phyloP scores from a whole-genome alignment of 805 yeast genomes.

The Cyberlindnera samutprakarnensis region DNA sequence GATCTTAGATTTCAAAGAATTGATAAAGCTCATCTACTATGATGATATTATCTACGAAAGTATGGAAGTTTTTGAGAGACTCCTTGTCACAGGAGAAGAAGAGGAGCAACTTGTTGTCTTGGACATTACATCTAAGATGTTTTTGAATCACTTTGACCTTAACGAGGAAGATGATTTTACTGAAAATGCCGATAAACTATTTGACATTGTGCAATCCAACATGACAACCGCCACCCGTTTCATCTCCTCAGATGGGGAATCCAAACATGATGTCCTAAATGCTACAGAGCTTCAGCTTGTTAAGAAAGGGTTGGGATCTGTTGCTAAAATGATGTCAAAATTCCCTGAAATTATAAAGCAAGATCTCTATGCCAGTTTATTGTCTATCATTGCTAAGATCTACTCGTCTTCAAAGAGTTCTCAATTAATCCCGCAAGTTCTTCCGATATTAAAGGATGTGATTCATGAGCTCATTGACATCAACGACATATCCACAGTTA shows the following conservation, averaged over 20 bases:
- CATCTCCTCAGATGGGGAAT: conserved; percentile 47
- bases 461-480: conserved; percentile 28
- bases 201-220: conserved; percentile 70
- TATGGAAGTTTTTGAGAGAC: conserved; percentile 67
- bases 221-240: conserved; percentile 53
- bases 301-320: conserved; percentile 40
- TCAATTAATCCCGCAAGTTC: conserved; percentile 40
- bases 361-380: conserved; percentile 66
- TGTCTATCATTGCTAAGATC: conserved; percentile 42
- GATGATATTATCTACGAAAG: conserved; percentile 69
- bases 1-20: conserved; percentile 47
- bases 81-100: conserved; percentile 44
- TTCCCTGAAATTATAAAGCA: conserved; percentile 62
- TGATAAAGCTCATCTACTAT: conserved; percentile 53
- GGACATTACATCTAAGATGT: conserved; percentile 52
- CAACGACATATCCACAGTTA: conserved; percentile 23
- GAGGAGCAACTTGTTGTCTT: conserved; percentile 42
- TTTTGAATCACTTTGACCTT: conserved; percentile 34
- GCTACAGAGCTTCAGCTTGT: conserved; percentile 32
- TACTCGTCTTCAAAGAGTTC: conserved; percentile 22
- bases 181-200: conserved; percentile 65
- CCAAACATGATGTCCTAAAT: conserved; percentile 11
- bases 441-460: conserved; percentile 43
- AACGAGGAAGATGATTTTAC: conserved; percentile 35
- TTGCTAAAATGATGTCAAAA: conserved; percentile 53